A percentile compares a stretch with the other conserved stretches of the same genome.
Evolutionary conservation across 345 rosid genomes (phyloP).

Genomic region (Acer yangbiense): DNA sequence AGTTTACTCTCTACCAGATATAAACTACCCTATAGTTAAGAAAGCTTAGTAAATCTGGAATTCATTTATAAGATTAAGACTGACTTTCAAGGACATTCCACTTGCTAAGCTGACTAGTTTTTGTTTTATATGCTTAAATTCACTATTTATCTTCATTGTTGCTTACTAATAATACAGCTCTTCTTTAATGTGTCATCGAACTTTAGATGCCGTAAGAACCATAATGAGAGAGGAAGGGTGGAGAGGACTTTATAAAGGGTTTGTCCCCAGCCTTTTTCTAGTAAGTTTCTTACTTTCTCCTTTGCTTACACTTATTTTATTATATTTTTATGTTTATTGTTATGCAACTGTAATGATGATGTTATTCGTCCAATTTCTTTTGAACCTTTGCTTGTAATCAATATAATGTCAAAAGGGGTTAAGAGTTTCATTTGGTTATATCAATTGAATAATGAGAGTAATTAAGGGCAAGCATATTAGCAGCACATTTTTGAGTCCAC

Average conservation of each 20-base stretch:
- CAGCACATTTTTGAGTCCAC: background rate
- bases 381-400: background rate
- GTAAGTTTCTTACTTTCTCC: conserved; percentile 41
- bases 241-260: conserved; percentile 81
- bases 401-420: background rate
- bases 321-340: background rate
- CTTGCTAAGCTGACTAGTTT: background rate
- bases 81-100: background rate
- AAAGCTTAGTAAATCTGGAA: background rate
- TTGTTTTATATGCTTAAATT: background rate
- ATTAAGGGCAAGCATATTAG: background rate
- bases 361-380: background rate
- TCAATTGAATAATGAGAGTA: background rate
- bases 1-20: background rate
- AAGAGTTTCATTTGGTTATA: background rate
- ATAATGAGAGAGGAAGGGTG: conserved; percentile 93
- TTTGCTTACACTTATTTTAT: background rate
- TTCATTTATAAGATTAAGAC: background rate
- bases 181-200: conserved; percentile 14
- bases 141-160: conserved; percentile 12
- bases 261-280: conserved; percentile 78
- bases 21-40: background rate
- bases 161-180: background rate
- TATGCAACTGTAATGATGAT: background rate
- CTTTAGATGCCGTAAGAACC: conserved; percentile 82